Evolutionary conservation across 495 filamentous ascomycete genomes (phyloP).

Genomic region (Symbiotaphrina buchneri): DNA sequence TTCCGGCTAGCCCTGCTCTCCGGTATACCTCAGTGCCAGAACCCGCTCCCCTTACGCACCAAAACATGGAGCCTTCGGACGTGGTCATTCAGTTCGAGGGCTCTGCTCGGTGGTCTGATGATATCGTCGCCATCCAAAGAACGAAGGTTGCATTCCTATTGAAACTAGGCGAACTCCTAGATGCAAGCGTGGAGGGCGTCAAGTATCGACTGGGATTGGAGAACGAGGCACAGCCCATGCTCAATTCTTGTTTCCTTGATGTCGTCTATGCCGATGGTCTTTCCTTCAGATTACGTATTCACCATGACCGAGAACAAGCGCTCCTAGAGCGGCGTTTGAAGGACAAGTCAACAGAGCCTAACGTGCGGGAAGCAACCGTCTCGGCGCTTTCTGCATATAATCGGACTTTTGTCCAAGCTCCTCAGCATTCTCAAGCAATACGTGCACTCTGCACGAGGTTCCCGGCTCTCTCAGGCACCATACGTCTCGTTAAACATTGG

Average conservation of each 20-base stretch:
- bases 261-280: conserved; percentile 46
- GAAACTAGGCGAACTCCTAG: conserved; percentile 51
- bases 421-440: conserved; percentile 62
- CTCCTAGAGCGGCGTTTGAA: conserved; percentile 61
- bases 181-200: conserved; percentile 23
- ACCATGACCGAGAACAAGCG: conserved; percentile 65
- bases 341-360: conserved; percentile 37
- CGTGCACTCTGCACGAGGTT: conserved; percentile 59
- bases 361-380: conserved; percentile 38
- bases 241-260: conserved; percentile 72
- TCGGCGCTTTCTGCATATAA: conserved; percentile 47
- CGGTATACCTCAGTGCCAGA: conserved; percentile 43
- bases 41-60: conserved; percentile 15
- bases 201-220: conserved; percentile 56
- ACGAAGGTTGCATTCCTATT: conserved; percentile 84
- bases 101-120: conserved; percentile 84
- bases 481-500: conserved; percentile 82
- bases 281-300: conserved; percentile 42
- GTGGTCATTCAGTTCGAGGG: conserved; percentile 79
- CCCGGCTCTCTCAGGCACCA: conserved; percentile 58
- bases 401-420: conserved; percentile 42
- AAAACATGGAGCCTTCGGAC: conserved; percentile 26
- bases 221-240: conserved; percentile 35
- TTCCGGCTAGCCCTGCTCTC: conserved; percentile 43
- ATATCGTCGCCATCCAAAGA: conserved; percentile 69